Evolutionary conservation across 371 early-diverging fungal genomes (phyloP).

Genomic region (Mycotypha africana): DNA sequence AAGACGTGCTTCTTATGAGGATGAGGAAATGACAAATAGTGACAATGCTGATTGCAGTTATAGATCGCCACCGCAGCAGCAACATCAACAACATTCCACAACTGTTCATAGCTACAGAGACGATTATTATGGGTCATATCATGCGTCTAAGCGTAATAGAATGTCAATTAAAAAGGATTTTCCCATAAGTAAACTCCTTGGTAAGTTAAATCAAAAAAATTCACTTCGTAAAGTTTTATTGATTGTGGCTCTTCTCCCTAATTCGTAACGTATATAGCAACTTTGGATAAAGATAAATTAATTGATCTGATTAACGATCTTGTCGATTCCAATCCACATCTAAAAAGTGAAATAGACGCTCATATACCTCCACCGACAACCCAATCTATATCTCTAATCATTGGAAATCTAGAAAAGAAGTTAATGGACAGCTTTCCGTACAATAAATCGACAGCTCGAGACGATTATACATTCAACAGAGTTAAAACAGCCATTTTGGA

Average conservation of each 20-base stretch:
- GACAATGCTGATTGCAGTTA: constrained; percentile 3
- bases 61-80: too few relatives aligned
- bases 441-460: constrained; percentile 14
- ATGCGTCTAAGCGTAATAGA: constrained; percentile 17
- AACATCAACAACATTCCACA: neutral
- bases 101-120: too few relatives aligned
- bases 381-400: constrained; percentile 56
- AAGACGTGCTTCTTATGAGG: constrained; percentile 19
- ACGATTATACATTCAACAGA: constrained; percentile 12
- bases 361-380: constrained; percentile 74
- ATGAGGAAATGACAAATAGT: constrained; percentile 17
- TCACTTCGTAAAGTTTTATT: too few relatives aligned
- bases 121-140: too few relatives aligned
- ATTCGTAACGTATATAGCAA: constrained; percentile 24
- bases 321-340: constrained; percentile 65
- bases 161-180: constrained; percentile 13
- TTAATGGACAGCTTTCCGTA: constrained; percentile 76
- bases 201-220: too few relatives aligned
- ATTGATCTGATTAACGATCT: constrained; percentile 64
- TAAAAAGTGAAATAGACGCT: constrained; percentile 60
- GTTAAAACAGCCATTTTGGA: constrained; percentile 8
- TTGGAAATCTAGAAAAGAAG: constrained; percentile 60
- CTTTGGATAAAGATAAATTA: constrained; percentile 65
- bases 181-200: constrained; percentile 23
- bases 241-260: too few relatives aligned